Conservation (phyloP, 2,329 filamentous ascomycete species). For the Huntiella moniliformis region DNA sequence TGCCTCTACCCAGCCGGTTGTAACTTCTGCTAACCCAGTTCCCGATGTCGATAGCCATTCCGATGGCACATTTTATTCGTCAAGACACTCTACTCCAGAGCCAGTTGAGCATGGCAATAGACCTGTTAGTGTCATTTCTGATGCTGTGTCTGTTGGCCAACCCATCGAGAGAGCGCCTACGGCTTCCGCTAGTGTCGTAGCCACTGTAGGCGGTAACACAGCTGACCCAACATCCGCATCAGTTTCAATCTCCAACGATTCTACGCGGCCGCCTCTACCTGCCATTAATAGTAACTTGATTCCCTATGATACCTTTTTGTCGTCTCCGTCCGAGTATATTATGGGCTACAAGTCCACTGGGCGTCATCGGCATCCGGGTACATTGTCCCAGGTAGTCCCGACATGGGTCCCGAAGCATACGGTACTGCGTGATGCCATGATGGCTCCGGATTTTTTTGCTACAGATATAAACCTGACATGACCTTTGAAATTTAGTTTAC, state of each 20-base stretch:
- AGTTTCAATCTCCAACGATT: constrained; percentile 5
- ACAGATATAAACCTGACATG: too few relatives aligned
- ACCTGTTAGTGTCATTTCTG: constrained; percentile 9
- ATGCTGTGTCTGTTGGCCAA: constrained; percentile 10
- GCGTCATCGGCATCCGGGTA: too few relatives aligned
- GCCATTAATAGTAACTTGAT: constrained; percentile 10
- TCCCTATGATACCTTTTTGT: constrained; percentile 4
- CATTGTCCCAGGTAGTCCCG: too few relatives aligned
- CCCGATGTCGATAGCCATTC: constrained; percentile 9
- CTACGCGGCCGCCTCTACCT: constrained; percentile 4
- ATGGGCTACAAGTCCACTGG: constrained; percentile 2
- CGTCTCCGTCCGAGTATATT: constrained; percentile 3
- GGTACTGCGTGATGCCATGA: too few relatives aligned
- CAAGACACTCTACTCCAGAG: constrained; percentile 63
- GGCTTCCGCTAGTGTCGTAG: neutral
- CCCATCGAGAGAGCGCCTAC: neutral
- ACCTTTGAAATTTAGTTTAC: too few relatives aligned
- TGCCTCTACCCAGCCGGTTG: constrained; percentile 15
- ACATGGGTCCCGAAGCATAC: too few relatives aligned
- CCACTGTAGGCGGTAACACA: neutral
- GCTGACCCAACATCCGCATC: constrained; percentile 1
- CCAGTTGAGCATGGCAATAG: constrained; percentile 18
- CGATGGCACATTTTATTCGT: constrained; percentile 90
- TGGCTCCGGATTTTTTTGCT: too few relatives aligned
- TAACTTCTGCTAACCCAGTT: constrained; percentile 30